Conservation (phyloP, 192 early-diverging fungal species). For the Lobosporangium transversale region DNA sequence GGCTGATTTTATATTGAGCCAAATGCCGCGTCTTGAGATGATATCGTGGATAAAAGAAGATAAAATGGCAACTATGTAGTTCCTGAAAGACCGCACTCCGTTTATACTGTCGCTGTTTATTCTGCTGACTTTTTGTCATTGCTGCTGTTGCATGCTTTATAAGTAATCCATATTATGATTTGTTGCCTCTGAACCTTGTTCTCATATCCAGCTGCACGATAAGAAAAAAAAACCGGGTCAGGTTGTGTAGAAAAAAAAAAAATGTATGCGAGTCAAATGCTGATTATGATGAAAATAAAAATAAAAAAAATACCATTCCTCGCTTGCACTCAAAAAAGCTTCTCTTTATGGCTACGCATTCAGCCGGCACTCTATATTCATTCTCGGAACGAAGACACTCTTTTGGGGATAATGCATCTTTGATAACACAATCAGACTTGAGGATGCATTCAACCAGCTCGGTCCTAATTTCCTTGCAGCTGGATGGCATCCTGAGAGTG, state of each 20-base stretch:
- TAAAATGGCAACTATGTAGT: no score
- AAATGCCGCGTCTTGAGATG: no score
- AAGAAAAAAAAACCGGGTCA: neutral
- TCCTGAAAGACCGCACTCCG: no score
- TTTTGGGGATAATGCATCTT: slow-evolving; percentile 56
- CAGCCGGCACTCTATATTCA: slow-evolving; percentile 58
- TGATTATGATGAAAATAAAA: neutral
- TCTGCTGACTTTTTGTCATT: no score
- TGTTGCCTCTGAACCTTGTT: slow-evolving; percentile 62
- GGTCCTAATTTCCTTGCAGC: slow-evolving; percentile 65
- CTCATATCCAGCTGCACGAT: slow-evolving; percentile 58
- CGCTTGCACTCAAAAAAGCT: slow-evolving; percentile 68
- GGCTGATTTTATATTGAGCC: no score
- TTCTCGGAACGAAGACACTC: slow-evolving; percentile 66
- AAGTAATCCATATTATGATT: no score
- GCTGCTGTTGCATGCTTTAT: no score
- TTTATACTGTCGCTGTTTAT: no score
- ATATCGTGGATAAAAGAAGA: no score
- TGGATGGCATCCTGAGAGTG: slow-evolving; percentile 63
- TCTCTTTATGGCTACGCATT: slow-evolving; percentile 63
- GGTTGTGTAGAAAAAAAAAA: neutral
- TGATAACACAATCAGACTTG: slow-evolving; percentile 64
- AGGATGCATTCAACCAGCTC: slow-evolving; percentile 67
- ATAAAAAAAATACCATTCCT: slow-evolving; percentile 70
- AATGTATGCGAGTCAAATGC: neutral